Base-by-base conservation (phyloP, 1,139 yeast genomes). In the Kurtzmaniella quercitrusa region DNA sequence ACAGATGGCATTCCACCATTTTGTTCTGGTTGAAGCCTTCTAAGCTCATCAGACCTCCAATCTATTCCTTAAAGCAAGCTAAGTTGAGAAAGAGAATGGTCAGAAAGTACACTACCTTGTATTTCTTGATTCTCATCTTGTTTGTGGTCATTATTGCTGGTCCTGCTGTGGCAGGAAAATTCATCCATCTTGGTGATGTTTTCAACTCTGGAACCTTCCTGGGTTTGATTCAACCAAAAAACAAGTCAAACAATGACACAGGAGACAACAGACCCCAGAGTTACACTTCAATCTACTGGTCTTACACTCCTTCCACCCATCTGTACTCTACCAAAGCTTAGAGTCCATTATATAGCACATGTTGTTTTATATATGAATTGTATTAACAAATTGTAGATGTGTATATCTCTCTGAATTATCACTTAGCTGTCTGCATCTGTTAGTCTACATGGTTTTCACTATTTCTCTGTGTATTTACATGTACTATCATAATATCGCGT, bases 21-120 rank as follows among this genome's bases (percentile, higher is more conserved):
- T 79, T 93, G 70, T 93, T 93, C 83, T 93, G 99, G 99, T 84
- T 93, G 71, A 88, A 90, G 68, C 98, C 98, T 51, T 85, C 95
- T 49, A 85, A 95, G 73, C 96, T 93, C 75, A 93, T 93, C 62
- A 88, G 99, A 70, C 98, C 98, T 53, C 99, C 98, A 57, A 93
- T 94, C 63, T 94, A 89, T 73, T 90, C 98, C 15, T 77, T 93
- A 74, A 93, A 94, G 73, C 98, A 94, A 73, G 94, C 95, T 53
- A 85, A 91, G 73, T 83, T 94, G 66, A 87, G 99, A 76, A 91
- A 88, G 86, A 85, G 98, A 74, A 93, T 94, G 96, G 97, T 94
- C 40, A 85, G 89, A 71, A 90, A 90, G 73, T 94, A 93, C 75
- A 85, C 95, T 53, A 70, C 88, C 19, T 75, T 94, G 63, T 94